phyloP scores from a whole-genome alignment of 2,329 filamentous ascomycete species.

The Albifimbria verrucaria region DNA sequence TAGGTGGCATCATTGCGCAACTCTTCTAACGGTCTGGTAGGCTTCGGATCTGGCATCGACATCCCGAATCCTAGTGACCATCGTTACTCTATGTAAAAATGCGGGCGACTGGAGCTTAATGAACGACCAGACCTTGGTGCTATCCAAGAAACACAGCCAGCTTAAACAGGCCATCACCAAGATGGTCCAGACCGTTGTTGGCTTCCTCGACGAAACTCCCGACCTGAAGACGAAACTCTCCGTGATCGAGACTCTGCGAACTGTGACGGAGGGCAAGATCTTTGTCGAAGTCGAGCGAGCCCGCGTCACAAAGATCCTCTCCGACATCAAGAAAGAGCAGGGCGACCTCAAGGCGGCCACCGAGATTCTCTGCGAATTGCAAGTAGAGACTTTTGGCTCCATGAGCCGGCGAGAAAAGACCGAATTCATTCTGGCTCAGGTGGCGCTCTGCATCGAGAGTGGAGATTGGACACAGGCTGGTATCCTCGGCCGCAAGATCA shows the following conservation, averaged over 20 bases:
- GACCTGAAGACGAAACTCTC: slow-evolving; percentile 84
- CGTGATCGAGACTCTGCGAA: slow-evolving; percentile 91
- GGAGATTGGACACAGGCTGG: slow-evolving; percentile 94
- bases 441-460: slow-evolving; percentile 89
- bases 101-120: slow-evolving; percentile 89
- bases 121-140: slow-evolving; percentile 91
- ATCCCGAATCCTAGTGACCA: slow-evolving; percentile 79
- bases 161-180: slow-evolving; percentile 98
- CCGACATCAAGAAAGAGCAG: slow-evolving; percentile 95
- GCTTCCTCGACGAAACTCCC: slow-evolving; percentile 82
- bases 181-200: slow-evolving; percentile 97
- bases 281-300: slow-evolving; percentile 98
- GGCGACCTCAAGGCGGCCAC: slow-evolving; percentile 87
- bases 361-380: slow-evolving; percentile 93
- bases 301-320: slow-evolving; percentile 89
- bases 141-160: slow-evolving; percentile 99
- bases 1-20: slow-evolving; percentile 9
- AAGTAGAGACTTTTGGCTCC: slow-evolving; percentile 97
- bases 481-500: slow-evolving; percentile 94
- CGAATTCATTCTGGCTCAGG: slow-evolving; percentile 95
- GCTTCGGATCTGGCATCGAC: slow-evolving; percentile 95
- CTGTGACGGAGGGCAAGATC: slow-evolving; percentile 98
- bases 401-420: slow-evolving; percentile 98
- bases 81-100: slow-evolving; percentile 93
- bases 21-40: slow-evolving; percentile 40